Evolutionary conservation across 2,329 filamentous ascomycete species (phyloP).

Genomic region (Curvularia lunata): DNA sequence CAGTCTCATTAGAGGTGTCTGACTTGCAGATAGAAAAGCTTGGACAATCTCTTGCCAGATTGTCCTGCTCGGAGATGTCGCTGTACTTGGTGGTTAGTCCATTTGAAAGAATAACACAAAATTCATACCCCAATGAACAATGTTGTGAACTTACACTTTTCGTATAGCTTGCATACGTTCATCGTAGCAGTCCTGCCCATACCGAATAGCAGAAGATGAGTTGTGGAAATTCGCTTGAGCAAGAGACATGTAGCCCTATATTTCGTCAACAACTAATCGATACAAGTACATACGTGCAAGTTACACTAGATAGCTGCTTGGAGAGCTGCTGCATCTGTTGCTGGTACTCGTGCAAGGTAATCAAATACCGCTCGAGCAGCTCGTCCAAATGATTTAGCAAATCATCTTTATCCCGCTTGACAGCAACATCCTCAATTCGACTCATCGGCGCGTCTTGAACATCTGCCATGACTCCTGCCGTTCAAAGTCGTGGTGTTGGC

Average conservation of each 20-base stretch:
- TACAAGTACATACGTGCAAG: too few relatives aligned
- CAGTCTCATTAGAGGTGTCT: background rate
- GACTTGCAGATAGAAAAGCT: slow-evolving; percentile 9
- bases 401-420: slow-evolving; percentile 26
- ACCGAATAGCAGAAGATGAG: slow-evolving; percentile 67
- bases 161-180: slow-evolving; percentile 71
- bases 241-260: slow-evolving; percentile 58
- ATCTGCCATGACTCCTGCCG: slow-evolving; percentile 17
- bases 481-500: background rate
- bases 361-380: slow-evolving; percentile 70
- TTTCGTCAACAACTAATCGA: too few relatives aligned
- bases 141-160: slow-evolving; percentile 49
- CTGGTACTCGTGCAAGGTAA: slow-evolving; percentile 71
- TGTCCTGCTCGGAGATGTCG: slow-evolving; percentile 5
- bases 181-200: slow-evolving; percentile 75
- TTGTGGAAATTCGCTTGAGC: slow-evolving; percentile 78
- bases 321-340: slow-evolving; percentile 62
- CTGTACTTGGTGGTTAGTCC: slow-evolving; percentile 2
- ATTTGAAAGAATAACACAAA: background rate
- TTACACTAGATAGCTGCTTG: slow-evolving; percentile 61
- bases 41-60: slow-evolving; percentile 19
- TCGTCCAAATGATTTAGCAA: slow-evolving; percentile 61
- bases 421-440: background rate
- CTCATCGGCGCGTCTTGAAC: slow-evolving; percentile 1
- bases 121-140: background rate